Conservation (phyloP, 2,329 filamentous ascomycete genomes). For the Exophiala aquamarina region DNA sequence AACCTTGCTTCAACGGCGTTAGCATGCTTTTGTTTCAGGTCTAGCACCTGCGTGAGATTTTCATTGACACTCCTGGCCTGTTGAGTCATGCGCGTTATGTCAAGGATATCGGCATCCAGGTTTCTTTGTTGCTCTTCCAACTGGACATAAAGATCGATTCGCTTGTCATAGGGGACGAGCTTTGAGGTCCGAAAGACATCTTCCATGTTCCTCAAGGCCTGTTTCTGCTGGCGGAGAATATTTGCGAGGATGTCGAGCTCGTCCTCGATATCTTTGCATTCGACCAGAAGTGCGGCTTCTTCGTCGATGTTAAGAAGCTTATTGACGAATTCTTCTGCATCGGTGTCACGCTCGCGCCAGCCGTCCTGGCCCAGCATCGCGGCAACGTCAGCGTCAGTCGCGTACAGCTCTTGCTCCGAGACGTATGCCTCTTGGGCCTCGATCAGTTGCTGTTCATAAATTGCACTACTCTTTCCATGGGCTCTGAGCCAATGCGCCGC, state of each 20-base stretch:
- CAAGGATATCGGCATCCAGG: constrained; percentile 58
- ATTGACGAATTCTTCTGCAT: constrained; percentile 51
- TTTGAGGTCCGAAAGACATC: constrained; percentile 35
- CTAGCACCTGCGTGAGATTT: constrained; percentile 62
- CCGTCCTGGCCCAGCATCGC: neutral
- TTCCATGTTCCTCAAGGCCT: constrained; percentile 50
- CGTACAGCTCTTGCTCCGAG: neutral
- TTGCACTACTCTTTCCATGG: constrained; percentile 30
- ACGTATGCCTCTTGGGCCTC: constrained; percentile 51
- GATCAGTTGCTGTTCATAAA: constrained; percentile 55
- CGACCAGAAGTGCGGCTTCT: constrained; percentile 60
- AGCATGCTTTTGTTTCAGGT: constrained; percentile 69
- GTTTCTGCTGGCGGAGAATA: constrained; percentile 51
- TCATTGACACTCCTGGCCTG: constrained; percentile 62
- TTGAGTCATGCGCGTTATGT: constrained; percentile 64
- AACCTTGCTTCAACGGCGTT: constrained; percentile 60
- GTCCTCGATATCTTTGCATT: constrained; percentile 68
- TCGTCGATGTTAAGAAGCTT: constrained; percentile 56
- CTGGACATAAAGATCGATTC: constrained; percentile 10
- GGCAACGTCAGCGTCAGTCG: neutral
- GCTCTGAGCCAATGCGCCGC: constrained; percentile 55
- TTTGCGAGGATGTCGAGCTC: constrained; percentile 64
- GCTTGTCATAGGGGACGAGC: constrained; percentile 4
- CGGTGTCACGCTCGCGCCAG: constrained; percentile 20
- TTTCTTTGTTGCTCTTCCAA: constrained; percentile 53